A percentile compares a stretch with the other conserved stretches of the same genome.
phyloP scores from a whole-genome alignment of 164 flowering plant species.

The Magnolia changhungtana region DNA sequence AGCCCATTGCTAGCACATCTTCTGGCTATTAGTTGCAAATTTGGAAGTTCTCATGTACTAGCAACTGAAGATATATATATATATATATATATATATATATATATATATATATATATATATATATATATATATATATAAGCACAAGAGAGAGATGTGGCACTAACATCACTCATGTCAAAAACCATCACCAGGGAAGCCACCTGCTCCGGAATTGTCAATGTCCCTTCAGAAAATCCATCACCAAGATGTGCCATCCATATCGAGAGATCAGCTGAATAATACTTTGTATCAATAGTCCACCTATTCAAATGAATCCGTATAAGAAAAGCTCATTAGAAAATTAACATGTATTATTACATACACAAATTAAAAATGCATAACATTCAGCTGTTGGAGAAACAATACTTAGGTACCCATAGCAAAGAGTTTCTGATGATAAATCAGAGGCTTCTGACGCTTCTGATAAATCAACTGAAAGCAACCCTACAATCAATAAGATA shows the following conservation, averaged over 20 bases:
- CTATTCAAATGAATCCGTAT: constrained; percentile 26
- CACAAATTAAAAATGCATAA: background rate
- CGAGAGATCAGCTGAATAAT: constrained; percentile 85
- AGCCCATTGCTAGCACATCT: background rate
- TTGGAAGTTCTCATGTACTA: background rate
- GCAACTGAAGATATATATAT: background rate
- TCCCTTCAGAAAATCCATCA: constrained; percentile 43
- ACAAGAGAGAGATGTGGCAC: constrained; percentile 8
- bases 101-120: no score
- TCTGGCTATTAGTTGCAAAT: background rate
- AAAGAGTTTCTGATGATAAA: constrained; percentile 39
- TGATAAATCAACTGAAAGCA: constrained; percentile 56
- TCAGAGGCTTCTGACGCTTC: constrained; percentile 54
- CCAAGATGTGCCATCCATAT: constrained; percentile 74
- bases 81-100: no score
- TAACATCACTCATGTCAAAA: constrained; percentile 75
- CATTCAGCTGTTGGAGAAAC: background rate
- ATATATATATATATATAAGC: background rate
- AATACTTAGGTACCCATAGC: constrained; percentile 15
- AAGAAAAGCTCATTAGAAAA: background rate
- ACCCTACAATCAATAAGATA: constrained; percentile 35
- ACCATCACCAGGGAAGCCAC: constrained; percentile 86
- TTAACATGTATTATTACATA: background rate
- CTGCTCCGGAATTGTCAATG: constrained; percentile 36
- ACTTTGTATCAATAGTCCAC: constrained; percentile 89